Evolutionary conservation across 768 basidiomycete species (phyloP).

Genomic region (Psilocybe cubensis): DNA sequence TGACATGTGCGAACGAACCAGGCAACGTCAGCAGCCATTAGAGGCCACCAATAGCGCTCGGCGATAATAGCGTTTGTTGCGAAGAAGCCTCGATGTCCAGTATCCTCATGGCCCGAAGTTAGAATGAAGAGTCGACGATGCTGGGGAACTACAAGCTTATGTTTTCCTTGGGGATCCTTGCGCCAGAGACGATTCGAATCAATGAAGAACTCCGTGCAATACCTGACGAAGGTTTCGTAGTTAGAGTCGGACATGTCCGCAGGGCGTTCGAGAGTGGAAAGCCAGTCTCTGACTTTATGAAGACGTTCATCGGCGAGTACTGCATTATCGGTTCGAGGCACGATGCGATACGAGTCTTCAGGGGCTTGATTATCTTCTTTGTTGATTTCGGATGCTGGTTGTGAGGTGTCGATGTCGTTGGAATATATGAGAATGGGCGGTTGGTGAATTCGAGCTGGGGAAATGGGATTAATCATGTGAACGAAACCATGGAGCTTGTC

Average conservation of each 20-base stretch:
- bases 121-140: conserved; percentile 20
- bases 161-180: conserved; percentile 19
- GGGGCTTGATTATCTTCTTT: conserved; percentile 8
- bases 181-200: conserved; percentile 20
- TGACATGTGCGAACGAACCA: conserved; percentile 37
- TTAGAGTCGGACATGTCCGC: conserved; percentile 13
- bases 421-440: not conserved
- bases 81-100: conserved; percentile 28
- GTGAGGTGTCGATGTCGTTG: not conserved
- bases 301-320: conserved; percentile 13
- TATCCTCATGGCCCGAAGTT: conserved; percentile 23
- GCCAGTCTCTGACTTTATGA: conserved; percentile 8
- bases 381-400: not conserved
- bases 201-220: conserved; percentile 22
- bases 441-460: not conserved
- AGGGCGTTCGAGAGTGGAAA: conserved; percentile 3
- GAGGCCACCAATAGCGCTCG: conserved; percentile 38
- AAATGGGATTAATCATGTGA: conserved; percentile 12
- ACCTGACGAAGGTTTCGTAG: conserved; percentile 18
- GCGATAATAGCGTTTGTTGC: conserved; percentile 13
- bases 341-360: too few species aligned
- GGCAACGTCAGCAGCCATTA: conserved; percentile 31
- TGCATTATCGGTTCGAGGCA: not conserved
- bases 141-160: conserved; percentile 25
- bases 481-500: conserved; percentile 14